Evolutionary conservation across 2,329 filamentous ascomycete genomes (phyloP).

Genomic region (Ceratocystis albifundus): DNA sequence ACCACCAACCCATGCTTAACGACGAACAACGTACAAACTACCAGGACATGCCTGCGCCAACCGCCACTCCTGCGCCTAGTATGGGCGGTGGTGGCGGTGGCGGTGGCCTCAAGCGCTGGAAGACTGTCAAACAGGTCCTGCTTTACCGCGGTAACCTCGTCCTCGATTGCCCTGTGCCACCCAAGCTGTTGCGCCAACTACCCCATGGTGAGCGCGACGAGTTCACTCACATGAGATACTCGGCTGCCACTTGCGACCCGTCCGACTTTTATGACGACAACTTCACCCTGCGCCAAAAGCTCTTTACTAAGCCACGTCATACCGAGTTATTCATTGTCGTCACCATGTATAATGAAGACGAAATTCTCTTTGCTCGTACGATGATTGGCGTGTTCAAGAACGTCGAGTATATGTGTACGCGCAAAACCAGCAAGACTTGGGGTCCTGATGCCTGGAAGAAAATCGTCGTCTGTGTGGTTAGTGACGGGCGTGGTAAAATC

Average conservation of each 20-base stretch:
- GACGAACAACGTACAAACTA: constrained; percentile 44
- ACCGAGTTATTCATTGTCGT: constrained; percentile 71
- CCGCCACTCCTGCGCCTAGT: constrained; percentile 20
- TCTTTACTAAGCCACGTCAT: constrained; percentile 84
- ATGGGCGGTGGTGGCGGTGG: constrained; percentile 26
- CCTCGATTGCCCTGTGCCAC: constrained; percentile 89
- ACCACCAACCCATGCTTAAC: constrained; percentile 64
- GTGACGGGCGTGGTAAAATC: constrained; percentile 93
- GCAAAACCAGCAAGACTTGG: constrained; percentile 92
- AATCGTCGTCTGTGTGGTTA: constrained; percentile 96
- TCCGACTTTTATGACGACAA: constrained; percentile 76
- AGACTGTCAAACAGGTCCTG: constrained; percentile 97
- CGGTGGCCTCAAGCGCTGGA: constrained; percentile 67
- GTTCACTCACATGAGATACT: constrained; percentile 79
- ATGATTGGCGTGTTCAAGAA: constrained; percentile 98
- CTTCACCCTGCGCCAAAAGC: constrained; percentile 80
- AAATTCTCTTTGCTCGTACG: constrained; percentile 86
- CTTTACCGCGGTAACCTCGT: constrained; percentile 94
- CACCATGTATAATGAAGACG: constrained; percentile 99
- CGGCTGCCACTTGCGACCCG: constrained; percentile 88
- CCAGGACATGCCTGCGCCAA: constrained; percentile 40
- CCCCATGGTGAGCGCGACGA: constrained; percentile 88
- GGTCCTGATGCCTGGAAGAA: constrained; percentile 99
- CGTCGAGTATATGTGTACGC: constrained; percentile 93
- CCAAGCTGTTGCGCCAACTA: constrained; percentile 73